Conservation (phyloP, 495 filamentous ascomycete species). For the Zalerion maritima region DNA sequence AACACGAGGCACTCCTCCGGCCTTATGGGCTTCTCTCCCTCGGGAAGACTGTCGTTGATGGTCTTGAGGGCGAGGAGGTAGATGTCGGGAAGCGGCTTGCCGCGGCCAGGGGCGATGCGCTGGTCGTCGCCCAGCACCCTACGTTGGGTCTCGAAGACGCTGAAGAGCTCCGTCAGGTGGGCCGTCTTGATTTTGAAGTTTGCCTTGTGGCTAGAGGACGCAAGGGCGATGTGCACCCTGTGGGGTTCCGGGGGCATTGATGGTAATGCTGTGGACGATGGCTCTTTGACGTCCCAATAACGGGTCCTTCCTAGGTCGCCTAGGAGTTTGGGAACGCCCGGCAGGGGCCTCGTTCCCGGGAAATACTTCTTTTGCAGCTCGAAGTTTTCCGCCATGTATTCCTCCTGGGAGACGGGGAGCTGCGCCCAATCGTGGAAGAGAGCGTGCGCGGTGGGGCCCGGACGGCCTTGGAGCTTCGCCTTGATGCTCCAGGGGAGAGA, state of each 20-base stretch:
- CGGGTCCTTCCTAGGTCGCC: slow-evolving; percentile 30
- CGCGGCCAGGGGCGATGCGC: slow-evolving; percentile 62
- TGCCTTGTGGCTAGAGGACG: slow-evolving; percentile 53
- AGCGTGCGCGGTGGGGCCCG: slow-evolving; percentile 45
- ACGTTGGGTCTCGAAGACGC: slow-evolving; percentile 48
- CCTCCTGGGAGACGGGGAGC: slow-evolving; percentile 54
- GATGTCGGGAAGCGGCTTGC: slow-evolving; percentile 92
- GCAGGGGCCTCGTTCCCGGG: slow-evolving; percentile 55
- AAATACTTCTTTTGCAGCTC: slow-evolving; percentile 57
- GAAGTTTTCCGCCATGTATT: slow-evolving; percentile 43
- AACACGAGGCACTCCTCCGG: slow-evolving; percentile 92
- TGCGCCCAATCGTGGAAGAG: slow-evolving; percentile 62
- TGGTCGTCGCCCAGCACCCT: slow-evolving; percentile 76
- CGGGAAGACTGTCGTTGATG: slow-evolving; percentile 57
- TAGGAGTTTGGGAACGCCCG: slow-evolving; percentile 62
- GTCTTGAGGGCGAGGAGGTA: slow-evolving; percentile 75
- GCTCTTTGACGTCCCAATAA: slow-evolving; percentile 22
- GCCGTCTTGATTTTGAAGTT: slow-evolving; percentile 73
- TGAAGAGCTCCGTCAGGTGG: slow-evolving; percentile 61
- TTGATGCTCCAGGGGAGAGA: slow-evolving; percentile 84
- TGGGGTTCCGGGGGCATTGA: slow-evolving; percentile 26
- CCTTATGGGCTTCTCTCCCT: slow-evolving; percentile 50
- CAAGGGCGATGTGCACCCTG: slow-evolving; percentile 68
- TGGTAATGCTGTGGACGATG: slow-evolving; percentile 10
- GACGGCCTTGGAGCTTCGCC: slow-evolving; percentile 87